A percentile compares a stretch with the other conserved stretches of the same genome.
Conservation (phyloP, 371 early-diverging fungal species). For the Fennellomyces sp. region DNA sequence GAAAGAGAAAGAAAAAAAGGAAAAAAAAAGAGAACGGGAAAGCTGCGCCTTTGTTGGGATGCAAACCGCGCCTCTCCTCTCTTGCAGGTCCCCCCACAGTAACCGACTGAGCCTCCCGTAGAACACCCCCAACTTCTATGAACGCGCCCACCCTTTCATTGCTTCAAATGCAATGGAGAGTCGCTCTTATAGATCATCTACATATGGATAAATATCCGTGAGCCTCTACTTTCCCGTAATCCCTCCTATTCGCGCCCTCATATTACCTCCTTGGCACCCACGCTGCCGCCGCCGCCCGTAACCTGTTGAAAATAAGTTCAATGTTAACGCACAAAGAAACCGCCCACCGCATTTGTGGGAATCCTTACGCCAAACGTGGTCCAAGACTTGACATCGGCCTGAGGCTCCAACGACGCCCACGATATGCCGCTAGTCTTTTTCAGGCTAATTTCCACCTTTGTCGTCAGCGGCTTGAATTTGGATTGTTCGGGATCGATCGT, state of each 20-base stretch:
- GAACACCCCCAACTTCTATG: background rate
- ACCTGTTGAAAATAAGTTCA: too few relatives aligned
- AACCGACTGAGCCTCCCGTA: too few relatives aligned
- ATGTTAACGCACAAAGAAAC: too few relatives aligned
- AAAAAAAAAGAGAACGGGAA: background rate
- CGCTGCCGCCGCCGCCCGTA: constrained; percentile 60
- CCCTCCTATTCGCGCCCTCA: background rate
- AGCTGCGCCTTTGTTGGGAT: background rate
- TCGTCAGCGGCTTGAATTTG: constrained; percentile 73
- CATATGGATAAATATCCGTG: background rate
- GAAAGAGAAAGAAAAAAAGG: background rate
- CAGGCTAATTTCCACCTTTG: constrained; percentile 87
- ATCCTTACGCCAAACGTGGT: constrained; percentile 92
- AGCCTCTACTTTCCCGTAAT: background rate
- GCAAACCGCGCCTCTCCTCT: background rate
- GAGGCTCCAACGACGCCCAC: constrained; percentile 87
- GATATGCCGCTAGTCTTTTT: constrained; percentile 84
- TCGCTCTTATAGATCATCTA: constrained; percentile 20
- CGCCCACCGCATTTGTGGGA: too few relatives aligned
- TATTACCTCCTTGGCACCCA: constrained; percentile 62
- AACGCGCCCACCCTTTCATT: background rate
- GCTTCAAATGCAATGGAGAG: constrained; percentile 20
- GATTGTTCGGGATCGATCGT: constrained; percentile 71
- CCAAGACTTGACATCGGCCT: constrained; percentile 67
- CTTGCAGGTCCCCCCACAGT: background rate